Conservation (phyloP, 306 rosid genomes). For the Dalbergia cochinchinensis region DNA sequence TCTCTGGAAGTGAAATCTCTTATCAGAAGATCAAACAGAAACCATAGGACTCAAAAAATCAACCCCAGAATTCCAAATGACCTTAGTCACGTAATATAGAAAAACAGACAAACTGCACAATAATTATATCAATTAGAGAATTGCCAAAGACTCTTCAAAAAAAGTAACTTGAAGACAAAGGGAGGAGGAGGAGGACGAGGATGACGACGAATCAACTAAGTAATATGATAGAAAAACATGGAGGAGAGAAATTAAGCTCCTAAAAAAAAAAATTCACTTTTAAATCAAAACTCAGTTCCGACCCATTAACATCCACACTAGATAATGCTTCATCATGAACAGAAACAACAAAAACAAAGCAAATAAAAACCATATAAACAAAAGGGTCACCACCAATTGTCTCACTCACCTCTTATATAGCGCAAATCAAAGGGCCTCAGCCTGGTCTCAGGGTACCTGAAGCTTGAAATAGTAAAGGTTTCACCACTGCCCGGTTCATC, state of each 20-base stretch:
- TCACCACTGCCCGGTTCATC: conserved; percentile 53
- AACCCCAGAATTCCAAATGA: not conserved
- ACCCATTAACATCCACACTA: conserved; percentile 43
- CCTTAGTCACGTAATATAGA: not conserved
- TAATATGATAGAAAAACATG: conserved; percentile 21
- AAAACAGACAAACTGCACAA: not conserved
- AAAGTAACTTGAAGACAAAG: not conserved
- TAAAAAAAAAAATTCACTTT: not conserved
- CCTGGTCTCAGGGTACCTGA: conserved; percentile 66
- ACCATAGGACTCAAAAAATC: not conserved
- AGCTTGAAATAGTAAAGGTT: conserved; percentile 78
- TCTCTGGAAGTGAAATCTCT: not conserved
- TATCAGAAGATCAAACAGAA: conserved; percentile 14
- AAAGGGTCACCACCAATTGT: conserved; percentile 36
- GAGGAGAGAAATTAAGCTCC: not conserved
- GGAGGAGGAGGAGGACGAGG: not conserved
- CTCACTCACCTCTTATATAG: conserved; percentile 73
- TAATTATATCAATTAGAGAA: not conserved
- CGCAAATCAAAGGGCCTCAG: conserved; percentile 74
- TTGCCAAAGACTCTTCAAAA: not conserved
- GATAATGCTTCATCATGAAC: conserved; percentile 9
- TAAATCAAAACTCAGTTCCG: conserved; percentile 25
- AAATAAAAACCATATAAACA: conserved; percentile 24
- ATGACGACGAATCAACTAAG: not conserved
- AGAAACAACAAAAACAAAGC: conserved; percentile 3